These are phyloP conservation scores for Kalanchoe fedtschenkoi DNA, from an alignment of 164 flowering plant genomes.

Conservation along the genomic window DNA sequence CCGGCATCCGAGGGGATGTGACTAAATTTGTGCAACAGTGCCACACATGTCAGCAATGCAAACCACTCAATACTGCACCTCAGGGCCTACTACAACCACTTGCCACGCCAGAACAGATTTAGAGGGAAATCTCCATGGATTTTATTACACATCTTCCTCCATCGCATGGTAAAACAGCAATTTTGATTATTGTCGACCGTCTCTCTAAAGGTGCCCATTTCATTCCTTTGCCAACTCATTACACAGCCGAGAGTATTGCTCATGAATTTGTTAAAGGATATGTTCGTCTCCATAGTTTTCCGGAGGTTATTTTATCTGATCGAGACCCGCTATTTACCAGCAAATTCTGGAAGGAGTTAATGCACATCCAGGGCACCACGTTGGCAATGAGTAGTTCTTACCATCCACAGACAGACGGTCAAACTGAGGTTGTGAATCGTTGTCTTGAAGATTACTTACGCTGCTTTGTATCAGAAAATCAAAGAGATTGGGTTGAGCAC, in stretches of 20 bases:
- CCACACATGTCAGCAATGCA: neutral
- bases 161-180: neutral
- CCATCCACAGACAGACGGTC: constrained; percentile 12
- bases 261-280: neutral
- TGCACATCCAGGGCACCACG: neutral
- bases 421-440: constrained; percentile 6
- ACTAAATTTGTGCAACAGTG: neutral
- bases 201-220: constrained; percentile 7
- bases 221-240: neutral
- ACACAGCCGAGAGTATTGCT: neutral
- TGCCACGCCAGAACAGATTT: neutral
- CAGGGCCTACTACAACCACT: constrained; percentile 2
- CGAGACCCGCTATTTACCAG: neutral
- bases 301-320: neutral
- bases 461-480: neutral
- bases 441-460: constrained; percentile 7
- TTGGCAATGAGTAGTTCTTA: neutral
- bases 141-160: constrained; percentile 1
- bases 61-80: neutral
- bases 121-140: constrained; percentile 4
- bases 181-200: constrained; percentile 3
- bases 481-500: neutral
- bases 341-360: constrained; percentile 1
- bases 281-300: neutral
- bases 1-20: neutral